Evolutionary conservation across 768 basidiomycete species (phyloP).

Genomic region (Cubamyces sp.): DNA sequence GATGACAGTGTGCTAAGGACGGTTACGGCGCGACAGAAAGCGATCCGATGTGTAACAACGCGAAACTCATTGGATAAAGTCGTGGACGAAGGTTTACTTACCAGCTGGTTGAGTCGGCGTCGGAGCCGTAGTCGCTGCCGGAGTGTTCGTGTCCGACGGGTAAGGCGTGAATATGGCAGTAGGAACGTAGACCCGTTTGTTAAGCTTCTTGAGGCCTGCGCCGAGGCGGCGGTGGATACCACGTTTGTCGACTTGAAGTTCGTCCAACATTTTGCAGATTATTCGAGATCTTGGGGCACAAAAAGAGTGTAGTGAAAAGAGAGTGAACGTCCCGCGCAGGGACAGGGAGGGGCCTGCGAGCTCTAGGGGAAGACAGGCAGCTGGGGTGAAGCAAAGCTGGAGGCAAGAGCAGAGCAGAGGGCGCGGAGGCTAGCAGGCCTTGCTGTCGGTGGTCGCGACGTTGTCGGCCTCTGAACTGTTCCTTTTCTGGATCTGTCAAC

Average conservation of each 20-base stretch:
- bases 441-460: constrained; percentile 1
- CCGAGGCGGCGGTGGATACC: constrained; percentile 24
- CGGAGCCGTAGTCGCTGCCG: not conserved
- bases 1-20: no score
- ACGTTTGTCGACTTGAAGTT: constrained; percentile 16
- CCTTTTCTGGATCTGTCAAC: constrained; percentile 3
- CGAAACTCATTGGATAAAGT: no score
- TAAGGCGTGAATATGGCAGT: constrained; percentile 12
- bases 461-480: not conserved
- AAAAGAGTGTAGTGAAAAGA: constrained; percentile 25
- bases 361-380: constrained; percentile 8
- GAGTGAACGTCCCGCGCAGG: constrained; percentile 21
- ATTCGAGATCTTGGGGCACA: not conserved
- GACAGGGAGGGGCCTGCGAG: constrained; percentile 21
- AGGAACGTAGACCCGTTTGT: constrained; percentile 23
- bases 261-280: constrained; percentile 24
- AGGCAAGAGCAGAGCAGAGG: not conserved
- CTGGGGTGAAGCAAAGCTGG: constrained; percentile 11
- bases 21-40: no score
- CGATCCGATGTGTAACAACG: not conserved
- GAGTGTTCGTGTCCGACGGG: constrained; percentile 2
- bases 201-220: constrained; percentile 14
- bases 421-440: constrained; percentile 1
- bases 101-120: not conserved
- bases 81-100: not conserved